These are phyloP conservation scores for Coemansia erecta DNA, from an alignment of 192 early-diverging fungal genomes.

Conservation along the genomic window DNA sequence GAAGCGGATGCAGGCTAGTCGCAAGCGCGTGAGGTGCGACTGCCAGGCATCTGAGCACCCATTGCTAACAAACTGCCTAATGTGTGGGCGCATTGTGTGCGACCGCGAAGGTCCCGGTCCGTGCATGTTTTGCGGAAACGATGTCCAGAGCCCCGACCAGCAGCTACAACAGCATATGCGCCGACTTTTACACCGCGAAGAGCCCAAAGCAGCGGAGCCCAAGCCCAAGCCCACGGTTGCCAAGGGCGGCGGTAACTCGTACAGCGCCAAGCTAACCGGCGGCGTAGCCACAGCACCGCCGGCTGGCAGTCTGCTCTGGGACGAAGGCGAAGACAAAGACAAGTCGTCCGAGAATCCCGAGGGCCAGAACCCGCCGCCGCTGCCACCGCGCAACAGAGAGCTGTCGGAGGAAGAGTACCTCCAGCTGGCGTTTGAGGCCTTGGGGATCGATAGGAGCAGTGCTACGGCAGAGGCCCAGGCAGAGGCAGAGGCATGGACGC, in stretches of 20 bases:
- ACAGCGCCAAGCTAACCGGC: conserved; percentile 36
- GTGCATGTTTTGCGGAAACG: conserved; percentile 51
- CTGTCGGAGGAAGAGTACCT: conserved; percentile 37
- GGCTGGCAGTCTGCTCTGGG: conserved; percentile 20
- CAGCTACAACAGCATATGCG: conserved; percentile 50
- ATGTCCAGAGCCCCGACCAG: conserved; percentile 43
- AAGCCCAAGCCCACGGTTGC: neutral
- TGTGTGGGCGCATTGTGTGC: conserved; percentile 57
- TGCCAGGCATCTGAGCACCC: conserved; percentile 50
- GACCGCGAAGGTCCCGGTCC: conserved; percentile 51
- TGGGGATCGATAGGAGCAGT: conserved; percentile 20
- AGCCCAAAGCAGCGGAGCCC: neutral
- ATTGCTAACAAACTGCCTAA: conserved; percentile 54
- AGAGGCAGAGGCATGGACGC: conserved; percentile 41
- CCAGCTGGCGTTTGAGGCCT: conserved; percentile 29
- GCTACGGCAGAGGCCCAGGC: conserved; percentile 10
- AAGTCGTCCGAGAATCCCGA: too few species aligned
- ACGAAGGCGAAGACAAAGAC: neutral
- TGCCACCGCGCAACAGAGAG: conserved; percentile 5
- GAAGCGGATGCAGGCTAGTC: conserved; percentile 14
- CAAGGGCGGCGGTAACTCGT: conserved; percentile 9
- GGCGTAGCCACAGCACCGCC: conserved; percentile 8
- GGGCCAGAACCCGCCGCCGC: neutral
- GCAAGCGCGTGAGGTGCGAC: conserved; percentile 44
- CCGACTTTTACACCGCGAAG: conserved; percentile 14